Conservation (phyloP, 2,329 filamentous ascomycete genomes). For the Talaromyces sp. region DNA sequence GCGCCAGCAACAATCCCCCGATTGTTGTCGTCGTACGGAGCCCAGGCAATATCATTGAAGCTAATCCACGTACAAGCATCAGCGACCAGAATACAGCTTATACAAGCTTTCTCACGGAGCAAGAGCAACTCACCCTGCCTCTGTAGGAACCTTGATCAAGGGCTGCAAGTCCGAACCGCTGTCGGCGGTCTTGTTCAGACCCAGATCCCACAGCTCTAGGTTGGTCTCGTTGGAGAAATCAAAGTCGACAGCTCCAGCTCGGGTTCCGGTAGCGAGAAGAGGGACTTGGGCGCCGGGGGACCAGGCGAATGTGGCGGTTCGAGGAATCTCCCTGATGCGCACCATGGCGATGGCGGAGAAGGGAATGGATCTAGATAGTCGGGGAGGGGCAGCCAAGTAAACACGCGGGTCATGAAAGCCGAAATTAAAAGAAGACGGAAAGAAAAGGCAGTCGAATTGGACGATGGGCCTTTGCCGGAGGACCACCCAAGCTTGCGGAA, state of each 20-base stretch:
- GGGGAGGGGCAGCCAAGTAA: background rate
- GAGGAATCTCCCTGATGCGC: slow-evolving; percentile 89
- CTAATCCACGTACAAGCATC: slow-evolving; percentile 40
- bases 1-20: slow-evolving; percentile 90
- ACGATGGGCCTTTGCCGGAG: background rate
- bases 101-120: background rate
- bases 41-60: slow-evolving; percentile 97
- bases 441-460: slow-evolving; percentile 16
- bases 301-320: slow-evolving; percentile 97
- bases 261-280: slow-evolving; percentile 85
- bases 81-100: background rate
- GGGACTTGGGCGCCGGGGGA: slow-evolving; percentile 74
- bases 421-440: background rate
- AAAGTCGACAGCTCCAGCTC: slow-evolving; percentile 89
- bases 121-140: slow-evolving; percentile 64
- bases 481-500: background rate
- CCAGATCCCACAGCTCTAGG: slow-evolving; percentile 92
- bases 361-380: background rate
- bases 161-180: slow-evolving; percentile 80
- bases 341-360: slow-evolving; percentile 61
- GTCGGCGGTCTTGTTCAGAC: slow-evolving; percentile 64
- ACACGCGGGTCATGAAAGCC: background rate
- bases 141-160: slow-evolving; percentile 73
- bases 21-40: slow-evolving; percentile 69
- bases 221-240: slow-evolving; percentile 98